Base-by-base conservation (phyloP, 1,284 basidiomycete species). In the Calocybe gambosa region DNA sequence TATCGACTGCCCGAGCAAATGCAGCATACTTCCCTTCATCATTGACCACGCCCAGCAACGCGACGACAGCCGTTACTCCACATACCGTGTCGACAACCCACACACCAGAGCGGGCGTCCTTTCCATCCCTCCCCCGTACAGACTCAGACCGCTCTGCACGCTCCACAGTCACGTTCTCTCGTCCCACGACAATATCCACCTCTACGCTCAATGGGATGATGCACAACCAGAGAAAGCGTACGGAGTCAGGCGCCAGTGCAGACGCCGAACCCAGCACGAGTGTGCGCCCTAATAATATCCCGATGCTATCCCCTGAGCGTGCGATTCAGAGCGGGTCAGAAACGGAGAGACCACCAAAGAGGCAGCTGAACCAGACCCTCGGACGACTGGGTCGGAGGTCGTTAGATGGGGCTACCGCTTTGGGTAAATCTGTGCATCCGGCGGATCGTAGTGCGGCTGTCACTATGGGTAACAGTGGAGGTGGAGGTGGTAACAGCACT, bases 1-100 rank as follows among this genome's bases (percentile, higher is more conserved):
- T 67, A 38, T 58, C 69, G 8, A 85, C 82, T 9, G 61, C 80
- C 38, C 77, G 82, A 34, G 74, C 67, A 12, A 61, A 41, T 54
- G 25, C 37, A 8, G n/a, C 7, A 12, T 34, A 40, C 37, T 67
- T 75, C 52, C 63, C 68, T 10, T 63, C 66, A 2, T 51, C 49
- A 19, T 43, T 81, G 36, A 71, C 77, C 9, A 75, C 75, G 0
- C 71, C 79, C 0, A 75, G 58, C 37, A 60, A 73, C 49, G 69
- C 82, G 1, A 87, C 85, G 23, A 87, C 82, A 19, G 82, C 82
- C 3, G 49, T 87, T n/a, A 84, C 83, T 0, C 61, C 77, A 0
- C 77, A 80, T 49, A 85, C 79, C 0, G 80, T 78, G 1, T 77
- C 77, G 0, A 73, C 47, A 15, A 35, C 47, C 3, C 52, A 70